These are phyloP conservation scores for Myriosclerotinia duriaeana DNA, from an alignment of 2,329 filamentous ascomycete species.

Conservation along the genomic window DNA sequence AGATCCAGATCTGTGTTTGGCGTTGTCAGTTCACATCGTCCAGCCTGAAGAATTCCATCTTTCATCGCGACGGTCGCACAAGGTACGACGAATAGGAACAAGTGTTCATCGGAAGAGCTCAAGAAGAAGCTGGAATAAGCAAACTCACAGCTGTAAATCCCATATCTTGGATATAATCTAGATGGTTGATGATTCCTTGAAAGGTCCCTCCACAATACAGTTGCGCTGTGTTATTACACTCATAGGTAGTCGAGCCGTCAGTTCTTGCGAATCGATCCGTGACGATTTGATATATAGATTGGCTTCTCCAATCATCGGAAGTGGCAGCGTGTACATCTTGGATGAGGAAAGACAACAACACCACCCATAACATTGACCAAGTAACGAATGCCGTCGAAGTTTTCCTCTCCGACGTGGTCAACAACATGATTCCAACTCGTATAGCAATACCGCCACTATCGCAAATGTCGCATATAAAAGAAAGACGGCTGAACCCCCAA, in stretches of 20 bases:
- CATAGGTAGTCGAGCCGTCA: constrained; percentile 39
- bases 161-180: constrained; percentile 50
- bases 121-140: not conserved
- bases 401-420: constrained; percentile 21
- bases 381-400: constrained; percentile 26
- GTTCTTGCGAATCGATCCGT: constrained; percentile 45
- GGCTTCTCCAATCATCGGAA: constrained; percentile 40
- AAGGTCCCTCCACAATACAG: constrained; percentile 50
- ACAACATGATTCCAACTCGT: constrained; percentile 19
- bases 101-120: not conserved
- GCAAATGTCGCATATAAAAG: constrained; percentile 6
- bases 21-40: constrained; percentile 8
- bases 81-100: constrained; percentile 3
- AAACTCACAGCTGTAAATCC: constrained; percentile 38
- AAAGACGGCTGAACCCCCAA: constrained; percentile 12
- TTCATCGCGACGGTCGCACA: not conserved
- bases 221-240: constrained; percentile 34
- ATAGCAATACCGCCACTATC: constrained; percentile 7
- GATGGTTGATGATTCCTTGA: constrained; percentile 46
- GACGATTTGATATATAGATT: constrained; percentile 45
- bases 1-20: constrained; percentile 43
- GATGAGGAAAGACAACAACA: constrained; percentile 3
- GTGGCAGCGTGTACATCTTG: constrained; percentile 26
- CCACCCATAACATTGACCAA: constrained; percentile 19
- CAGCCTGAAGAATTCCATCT: constrained; percentile 4